phyloP scores from a whole-genome alignment of 2,329 filamentous ascomycete genomes.

The Xylaria polymorpha region DNA sequence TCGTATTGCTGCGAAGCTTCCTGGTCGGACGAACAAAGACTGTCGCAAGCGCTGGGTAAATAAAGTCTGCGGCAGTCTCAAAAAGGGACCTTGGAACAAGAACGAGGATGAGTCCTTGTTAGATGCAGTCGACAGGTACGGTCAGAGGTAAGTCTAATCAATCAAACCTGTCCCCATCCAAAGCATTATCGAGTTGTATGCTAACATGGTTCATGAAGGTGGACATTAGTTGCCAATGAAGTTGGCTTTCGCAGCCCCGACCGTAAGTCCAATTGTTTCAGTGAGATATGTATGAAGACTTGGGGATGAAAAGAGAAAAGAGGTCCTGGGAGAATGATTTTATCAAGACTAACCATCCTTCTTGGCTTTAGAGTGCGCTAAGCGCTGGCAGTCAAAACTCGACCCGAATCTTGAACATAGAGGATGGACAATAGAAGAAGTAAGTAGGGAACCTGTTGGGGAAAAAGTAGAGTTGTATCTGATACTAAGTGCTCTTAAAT shows the following conservation, averaged over 20 bases:
- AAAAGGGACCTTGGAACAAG: conserved; percentile 36
- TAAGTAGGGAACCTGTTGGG: conserved; percentile 8
- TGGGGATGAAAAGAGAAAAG: neutral
- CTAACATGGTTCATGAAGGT: conserved; percentile 46
- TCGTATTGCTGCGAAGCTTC: conserved; percentile 36
- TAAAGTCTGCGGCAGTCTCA: conserved; percentile 35
- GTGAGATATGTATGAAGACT: neutral
- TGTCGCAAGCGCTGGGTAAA: conserved; percentile 41
- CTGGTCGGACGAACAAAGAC: conserved; percentile 37
- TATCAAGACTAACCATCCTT: neutral
- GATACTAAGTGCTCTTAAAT: conserved; percentile 2
- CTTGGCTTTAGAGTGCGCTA: conserved; percentile 56
- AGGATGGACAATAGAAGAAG: conserved; percentile 42
- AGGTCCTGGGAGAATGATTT: neutral
- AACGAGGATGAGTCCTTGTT: conserved; percentile 42
- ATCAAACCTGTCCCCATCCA: neutral
- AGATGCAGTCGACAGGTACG: conserved; percentile 53
- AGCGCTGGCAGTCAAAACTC: conserved; percentile 58
- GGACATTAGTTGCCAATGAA: conserved; percentile 55
- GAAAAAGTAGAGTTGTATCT: neutral
- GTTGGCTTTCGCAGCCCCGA: conserved; percentile 51
- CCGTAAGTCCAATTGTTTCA: conserved; percentile 36
- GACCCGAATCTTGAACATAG: conserved; percentile 54
- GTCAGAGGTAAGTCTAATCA: conserved; percentile 49
- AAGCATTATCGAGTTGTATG: neutral